Base-by-base conservation (phyloP, 2,329 filamentous ascomycete species). In the Cytospora piceicola region DNA sequence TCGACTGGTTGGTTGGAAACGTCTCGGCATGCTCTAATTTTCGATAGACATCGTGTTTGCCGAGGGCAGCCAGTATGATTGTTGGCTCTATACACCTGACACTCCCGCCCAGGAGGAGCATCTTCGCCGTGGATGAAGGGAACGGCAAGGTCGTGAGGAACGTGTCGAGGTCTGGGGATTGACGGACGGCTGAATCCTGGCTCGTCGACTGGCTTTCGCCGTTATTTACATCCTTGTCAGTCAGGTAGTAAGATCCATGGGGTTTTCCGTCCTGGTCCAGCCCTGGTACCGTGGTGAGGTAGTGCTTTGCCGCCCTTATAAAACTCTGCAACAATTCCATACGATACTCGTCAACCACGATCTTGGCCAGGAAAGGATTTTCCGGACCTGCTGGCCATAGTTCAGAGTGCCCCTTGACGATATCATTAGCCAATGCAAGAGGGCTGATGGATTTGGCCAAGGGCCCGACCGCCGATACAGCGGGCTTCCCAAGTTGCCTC, bases 61-160 rank as follows among this genome's bases (percentile, higher is more conserved):
- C 65, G 24, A 58, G n/a, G n/a, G 61, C 65, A 7, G 61, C 61
- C 12, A 59, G 49, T 15, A 67, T 3, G 29, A 67, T 58, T 7
- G 65, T 39, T 29, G 57, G 36, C 17, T 67, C 65, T 6, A 67
- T 22, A 29, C 52, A 54, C 11, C 15, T 17, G 5, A 58, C 46
- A 30, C 58, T 57, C 32, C 42, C 61, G 39, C 51, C 65, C 20
- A 49, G 8, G 20, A 58, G 17, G 32, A 67, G 61, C 51, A 64
- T n/a, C 29, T 49, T 64, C 12, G 51, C 46, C 17, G 4, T 55
- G 30, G 52, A 56, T 3, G 65, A 56, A n/a, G 61, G 39, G 29
- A 67, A 64, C 11, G 61, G 61, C n/a, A 67, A 53, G 39, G 24
- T 32, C 6, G 56, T 42, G 9, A 64, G 57, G 30, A 61, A 49